A percentile compares a stretch with the other conserved stretches of the same genome.
Conservation (phyloP, 495 filamentous ascomycete genomes). For the Durotheca rogersii region DNA sequence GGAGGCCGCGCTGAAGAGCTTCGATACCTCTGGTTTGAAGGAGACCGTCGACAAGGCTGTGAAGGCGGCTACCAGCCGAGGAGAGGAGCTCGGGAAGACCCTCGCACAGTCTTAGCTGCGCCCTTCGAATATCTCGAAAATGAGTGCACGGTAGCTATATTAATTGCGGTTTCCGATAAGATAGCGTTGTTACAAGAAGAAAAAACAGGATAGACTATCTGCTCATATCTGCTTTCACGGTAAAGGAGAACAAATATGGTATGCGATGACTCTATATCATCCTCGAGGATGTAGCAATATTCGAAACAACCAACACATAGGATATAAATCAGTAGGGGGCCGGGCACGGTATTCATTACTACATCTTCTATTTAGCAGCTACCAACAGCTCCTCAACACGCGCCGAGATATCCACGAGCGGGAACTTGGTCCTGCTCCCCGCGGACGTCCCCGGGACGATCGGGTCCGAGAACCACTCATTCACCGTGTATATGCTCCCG, state of each 20-base stretch:
- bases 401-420: conserved; percentile 32
- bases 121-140: no score
- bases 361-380: not conserved
- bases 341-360: conserved; percentile 16
- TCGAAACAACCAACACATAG: no score
- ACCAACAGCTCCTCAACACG: conserved; percentile 26
- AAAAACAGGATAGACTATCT: no score
- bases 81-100: conserved; percentile 34
- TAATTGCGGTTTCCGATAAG: no score
- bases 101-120: conserved; percentile 18
- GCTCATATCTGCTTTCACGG: no score
- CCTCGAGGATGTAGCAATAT: no score
- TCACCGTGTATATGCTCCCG: conserved; percentile 30
- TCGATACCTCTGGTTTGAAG: conserved; percentile 36
- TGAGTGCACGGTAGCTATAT: no score
- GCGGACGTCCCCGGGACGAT: conserved; percentile 30
- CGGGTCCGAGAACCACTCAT: conserved; percentile 32
- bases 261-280: no score
- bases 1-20: conserved; percentile 37
- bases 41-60: conserved; percentile 36
- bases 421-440: conserved; percentile 35
- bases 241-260: no score
- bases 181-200: no score
- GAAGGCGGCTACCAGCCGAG: conserved; percentile 31
- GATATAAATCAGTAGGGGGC: conserved; percentile 32